Evolutionary conservation across 352 stramenopile genomes (phyloP), one percentile per base, ranked within the genome.

Genomic region (Phytophthora pseudosyringae): DNA sequence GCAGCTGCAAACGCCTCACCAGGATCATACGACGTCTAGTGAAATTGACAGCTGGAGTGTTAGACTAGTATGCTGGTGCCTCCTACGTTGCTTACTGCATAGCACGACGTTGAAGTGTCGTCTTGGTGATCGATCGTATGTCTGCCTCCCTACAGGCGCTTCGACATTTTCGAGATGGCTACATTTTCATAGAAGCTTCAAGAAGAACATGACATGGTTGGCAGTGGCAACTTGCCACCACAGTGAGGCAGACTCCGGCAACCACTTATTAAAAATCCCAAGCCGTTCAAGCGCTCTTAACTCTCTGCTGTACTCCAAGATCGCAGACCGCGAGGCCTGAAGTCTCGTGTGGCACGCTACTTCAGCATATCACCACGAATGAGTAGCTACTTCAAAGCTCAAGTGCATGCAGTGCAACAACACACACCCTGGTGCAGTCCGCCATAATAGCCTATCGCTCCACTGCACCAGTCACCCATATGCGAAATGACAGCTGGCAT

Each of bases 131-230:
- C 43, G 64, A 26, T 54, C 46, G 44, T 16, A 2, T 43, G 8
- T 12, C 26, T 21, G 21, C 21, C n/a, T n/a, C 21, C 10, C 10
- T 54, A 21, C 45, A 67, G 26, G 47, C 59, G 54, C 25, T 61
- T 67, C 58, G 52, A 67, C 49, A 41, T 49, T 66, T 57, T 46
- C 39, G n/a, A 53, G 11, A 62, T 66, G 40, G 46, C 33, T 61
- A 51, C 33, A 58, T 59, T 64, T 67, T 51, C 28, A 3, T 21
- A 41, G 28, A 21, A 21, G 21, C 21, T 21, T 21, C 21, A 44
- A 44, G 38, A 44, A 44, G 10, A 44, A 11, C 18, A 28, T 26
- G 18, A 11, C 21, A 35, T 4, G 7, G 4, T 35, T 35, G 31
- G 1, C 31, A 35, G 2, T 12, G 7, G 7, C 7, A 11, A 35